Evolutionary conservation across 257 asterid species (phyloP).

Genomic region (Penstemon eatonii): DNA sequence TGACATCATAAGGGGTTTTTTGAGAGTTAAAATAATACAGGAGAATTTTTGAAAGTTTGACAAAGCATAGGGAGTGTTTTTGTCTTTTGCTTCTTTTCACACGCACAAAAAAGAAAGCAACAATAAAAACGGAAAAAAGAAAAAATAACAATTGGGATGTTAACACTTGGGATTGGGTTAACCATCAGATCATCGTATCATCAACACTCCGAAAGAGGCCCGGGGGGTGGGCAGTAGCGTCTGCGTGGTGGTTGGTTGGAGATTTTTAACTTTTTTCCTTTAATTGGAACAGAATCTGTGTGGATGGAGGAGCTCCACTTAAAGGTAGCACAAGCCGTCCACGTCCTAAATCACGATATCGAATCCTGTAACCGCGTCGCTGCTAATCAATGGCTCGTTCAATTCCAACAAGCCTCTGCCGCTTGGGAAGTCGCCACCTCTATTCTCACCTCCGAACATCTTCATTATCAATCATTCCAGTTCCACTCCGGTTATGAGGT

Average conservation of each 20-base stretch:
- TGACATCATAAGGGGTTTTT: no score
- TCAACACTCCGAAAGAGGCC: no score
- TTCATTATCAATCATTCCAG: slow-evolving; percentile 20
- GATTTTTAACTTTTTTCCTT: no score
- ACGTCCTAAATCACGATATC: slow-evolving; percentile 81
- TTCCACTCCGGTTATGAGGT: slow-evolving; percentile 56
- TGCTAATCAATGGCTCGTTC: slow-evolving; percentile 93
- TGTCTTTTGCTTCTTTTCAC: no score
- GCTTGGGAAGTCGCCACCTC: slow-evolving; percentile 91
- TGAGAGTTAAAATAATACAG: no score
- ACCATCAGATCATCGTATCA: neutral
- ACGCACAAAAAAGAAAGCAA: no score
- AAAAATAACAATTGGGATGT: no score
- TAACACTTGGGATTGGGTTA: no score
- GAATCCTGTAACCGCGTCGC: slow-evolving; percentile 88
- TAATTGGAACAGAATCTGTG: neutral
- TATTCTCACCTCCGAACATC: slow-evolving; percentile 65
- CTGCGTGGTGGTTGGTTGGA: slow-evolving; percentile 11
- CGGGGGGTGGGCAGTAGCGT: neutral
- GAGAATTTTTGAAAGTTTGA: no score
- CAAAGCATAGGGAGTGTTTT: no score
- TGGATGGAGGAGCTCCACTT: slow-evolving; percentile 53
- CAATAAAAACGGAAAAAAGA: no score
- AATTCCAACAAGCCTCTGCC: slow-evolving; percentile 75
- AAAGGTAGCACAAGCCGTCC: slow-evolving; percentile 86